Base-by-base conservation (phyloP, 768 basidiomycete genomes). In the Stropharia rugosoannulata region DNA sequence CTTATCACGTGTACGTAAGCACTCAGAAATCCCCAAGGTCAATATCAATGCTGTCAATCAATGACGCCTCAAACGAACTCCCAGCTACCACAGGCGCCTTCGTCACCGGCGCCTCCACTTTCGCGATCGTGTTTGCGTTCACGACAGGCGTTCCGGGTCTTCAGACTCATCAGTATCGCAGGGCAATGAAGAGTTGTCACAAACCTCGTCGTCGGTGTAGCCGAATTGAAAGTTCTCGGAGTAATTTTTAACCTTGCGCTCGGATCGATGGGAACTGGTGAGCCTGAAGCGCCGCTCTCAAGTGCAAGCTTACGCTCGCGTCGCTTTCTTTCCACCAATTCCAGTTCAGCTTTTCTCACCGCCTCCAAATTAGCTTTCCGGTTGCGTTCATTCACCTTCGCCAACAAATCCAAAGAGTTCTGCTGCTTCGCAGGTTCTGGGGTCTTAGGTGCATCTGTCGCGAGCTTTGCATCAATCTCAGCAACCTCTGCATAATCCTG, bases 371-470 rank as follows among this genome's bases (percentile, higher is more conserved):
- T 96, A 29, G 88, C 87, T 67, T 83, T 87, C 54, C 90, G 81
- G 69, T 98, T 98, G 54, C 93, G 83, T 72, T 95, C 93, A 66
- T 96, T 98, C 51, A 98, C 86, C 65, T 75, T 84, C 13, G 90
- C 83, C 22, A 96, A 78, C 65, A 82, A 71, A 59, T 90, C 83
- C 10, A 59, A 68, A 5, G 69, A 66, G 12, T 68, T 68, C 16
- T 57, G 58, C 16, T 46, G 58, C 18, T 46, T 56, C 42, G 50
- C 60, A 9, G 68, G 68, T 15, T 55, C 56, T 15, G 59, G 49
- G 25, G 52, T 27, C 53, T 58, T 54, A 2, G 55, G 54, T 11
- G 64, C 62, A 3, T 64, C 60, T 32, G 79, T 78, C n/a, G 78
- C 80, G 29, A 96, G 75, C 66, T 89, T 75, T 2, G 66, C 72